A percentile compares a stretch with the other conserved stretches of the same genome.
Evolutionary conservation across 75 land plant genomes (phyloP).

Genomic region (Chamaecyparis obtusa): DNA sequence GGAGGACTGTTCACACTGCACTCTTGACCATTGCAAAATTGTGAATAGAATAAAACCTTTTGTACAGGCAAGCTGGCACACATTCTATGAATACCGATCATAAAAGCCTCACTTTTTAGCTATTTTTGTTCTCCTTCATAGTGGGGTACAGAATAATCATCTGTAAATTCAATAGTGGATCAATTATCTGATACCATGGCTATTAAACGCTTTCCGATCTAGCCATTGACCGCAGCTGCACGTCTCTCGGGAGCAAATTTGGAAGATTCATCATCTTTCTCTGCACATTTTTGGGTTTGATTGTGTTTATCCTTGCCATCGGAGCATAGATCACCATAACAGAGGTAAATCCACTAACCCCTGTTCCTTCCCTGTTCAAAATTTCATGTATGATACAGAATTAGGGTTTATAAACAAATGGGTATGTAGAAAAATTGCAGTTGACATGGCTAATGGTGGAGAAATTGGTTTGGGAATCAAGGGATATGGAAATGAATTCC

Average conservation of each 20-base stretch:
- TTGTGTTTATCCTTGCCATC: slow-evolving; percentile 52
- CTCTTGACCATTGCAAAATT: too few relatives aligned
- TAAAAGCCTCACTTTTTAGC: too few relatives aligned
- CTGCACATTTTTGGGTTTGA: slow-evolving; percentile 42
- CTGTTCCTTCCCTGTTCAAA: too few relatives aligned
- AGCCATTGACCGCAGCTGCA: slow-evolving; percentile 13
- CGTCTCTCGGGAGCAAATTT: slow-evolving; percentile 33
- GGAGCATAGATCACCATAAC: slow-evolving; percentile 33
- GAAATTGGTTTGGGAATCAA: background rate
- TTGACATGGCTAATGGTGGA: slow-evolving; percentile 20
- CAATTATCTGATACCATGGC: slow-evolving; percentile 30
- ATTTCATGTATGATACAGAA: too few relatives aligned
- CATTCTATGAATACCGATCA: too few relatives aligned
- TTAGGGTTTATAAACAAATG: too few relatives aligned
- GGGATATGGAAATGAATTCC: slow-evolving; percentile 14
- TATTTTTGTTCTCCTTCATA: too few relatives aligned
- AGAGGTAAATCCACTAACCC: background rate
- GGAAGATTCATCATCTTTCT: slow-evolving; percentile 31
- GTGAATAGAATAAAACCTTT: too few relatives aligned
- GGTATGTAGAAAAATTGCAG: slow-evolving; percentile 11
- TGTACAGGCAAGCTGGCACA: too few relatives aligned
- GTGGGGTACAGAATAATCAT: too few relatives aligned
- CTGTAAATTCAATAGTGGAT: too few relatives aligned
- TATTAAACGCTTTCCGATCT: slow-evolving; percentile 55
- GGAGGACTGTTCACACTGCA: too few relatives aligned